Evolutionary conservation across 1,284 basidiomycete species (phyloP).

Genomic region (Schizophyllum amplum): DNA sequence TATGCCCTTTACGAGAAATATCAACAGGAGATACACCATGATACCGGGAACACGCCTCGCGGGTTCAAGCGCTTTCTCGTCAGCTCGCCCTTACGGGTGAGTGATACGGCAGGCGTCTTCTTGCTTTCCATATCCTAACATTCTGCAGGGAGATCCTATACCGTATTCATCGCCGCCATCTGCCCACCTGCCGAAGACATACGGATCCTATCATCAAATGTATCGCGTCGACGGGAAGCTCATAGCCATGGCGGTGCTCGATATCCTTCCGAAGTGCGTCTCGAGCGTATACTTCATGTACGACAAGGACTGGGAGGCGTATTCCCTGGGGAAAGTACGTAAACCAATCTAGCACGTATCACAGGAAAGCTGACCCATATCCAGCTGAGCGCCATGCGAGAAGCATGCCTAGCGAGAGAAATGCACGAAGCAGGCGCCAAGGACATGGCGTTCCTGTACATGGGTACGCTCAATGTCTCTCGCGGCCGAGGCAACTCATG

Average conservation of each 20-base stretch:
- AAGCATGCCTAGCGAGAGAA: conserved; percentile 65
- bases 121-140: not conserved
- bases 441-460: conserved; percentile 65
- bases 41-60: conserved; percentile 40
- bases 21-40: conserved; percentile 72
- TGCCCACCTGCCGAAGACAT: conserved; percentile 55
- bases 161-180: conserved; percentile 43
- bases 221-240: conserved; percentile 78
- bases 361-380: not conserved
- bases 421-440: conserved; percentile 63
- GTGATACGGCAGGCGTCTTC: conserved; percentile 15
- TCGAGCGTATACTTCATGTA: conserved; percentile 98
- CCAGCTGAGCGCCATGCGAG: conserved; percentile 78
- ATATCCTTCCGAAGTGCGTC: conserved; percentile 85
- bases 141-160: conserved; percentile 43
- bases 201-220: conserved; percentile 83
- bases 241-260: conserved; percentile 85
- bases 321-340: conserved; percentile 76
- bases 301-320: conserved; percentile 67
- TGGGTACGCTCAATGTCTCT: conserved; percentile 53
- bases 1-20: conserved; percentile 72
- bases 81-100: conserved; percentile 65
- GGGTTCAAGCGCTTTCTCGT: conserved; percentile 76
- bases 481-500: too few species aligned
- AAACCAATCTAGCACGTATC: too few species aligned